Percentiles rank a stretch among this genome's conserved stretches.
Evolutionary conservation across 495 filamentous ascomycete species (phyloP).

Genomic region (Lichenothelia convexa): DNA sequence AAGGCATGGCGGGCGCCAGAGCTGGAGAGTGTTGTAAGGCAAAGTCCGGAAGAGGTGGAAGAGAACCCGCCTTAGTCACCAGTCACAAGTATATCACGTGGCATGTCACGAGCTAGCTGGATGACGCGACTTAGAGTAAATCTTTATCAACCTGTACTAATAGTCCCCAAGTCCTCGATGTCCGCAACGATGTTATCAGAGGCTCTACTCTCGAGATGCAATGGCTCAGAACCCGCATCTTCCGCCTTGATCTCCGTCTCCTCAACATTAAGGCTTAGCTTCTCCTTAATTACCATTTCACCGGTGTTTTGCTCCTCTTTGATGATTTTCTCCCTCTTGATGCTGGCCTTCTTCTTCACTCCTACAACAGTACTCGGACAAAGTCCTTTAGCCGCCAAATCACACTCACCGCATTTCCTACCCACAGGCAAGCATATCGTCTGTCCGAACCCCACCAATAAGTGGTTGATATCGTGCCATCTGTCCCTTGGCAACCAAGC

Average conservation of each 20-base stretch:
- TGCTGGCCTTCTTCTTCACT: slow-evolving; percentile 16
- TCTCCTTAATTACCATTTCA: slow-evolving; percentile 1
- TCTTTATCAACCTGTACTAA: too few relatives aligned
- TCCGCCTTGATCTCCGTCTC: neutral
- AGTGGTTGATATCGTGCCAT: slow-evolving; percentile 89
- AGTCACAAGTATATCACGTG: too few relatives aligned
- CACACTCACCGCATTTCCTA: slow-evolving; percentile 65
- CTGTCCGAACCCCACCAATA: slow-evolving; percentile 85
- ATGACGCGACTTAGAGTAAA: too few relatives aligned
- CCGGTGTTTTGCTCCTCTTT: slow-evolving; percentile 9
- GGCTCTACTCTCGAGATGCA: too few relatives aligned
- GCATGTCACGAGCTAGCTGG: too few relatives aligned
- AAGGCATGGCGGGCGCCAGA: too few relatives aligned
- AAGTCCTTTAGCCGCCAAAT: slow-evolving; percentile 49
- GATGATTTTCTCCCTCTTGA: slow-evolving; percentile 7
- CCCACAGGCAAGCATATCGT: slow-evolving; percentile 70
- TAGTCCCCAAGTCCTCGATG: too few relatives aligned
- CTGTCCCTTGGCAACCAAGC: slow-evolving; percentile 68
- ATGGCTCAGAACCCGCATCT: too few relatives aligned
- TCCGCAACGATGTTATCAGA: too few relatives aligned
- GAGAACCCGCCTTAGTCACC: too few relatives aligned
- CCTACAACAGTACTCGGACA: slow-evolving; percentile 50
- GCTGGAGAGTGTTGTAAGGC: too few relatives aligned
- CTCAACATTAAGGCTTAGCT: slow-evolving; percentile 3
- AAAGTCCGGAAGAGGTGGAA: too few relatives aligned